These are phyloP conservation scores for Suhomyces pyralidae DNA, from an alignment of 805 yeast genomes.

Conservation along the genomic window DNA sequence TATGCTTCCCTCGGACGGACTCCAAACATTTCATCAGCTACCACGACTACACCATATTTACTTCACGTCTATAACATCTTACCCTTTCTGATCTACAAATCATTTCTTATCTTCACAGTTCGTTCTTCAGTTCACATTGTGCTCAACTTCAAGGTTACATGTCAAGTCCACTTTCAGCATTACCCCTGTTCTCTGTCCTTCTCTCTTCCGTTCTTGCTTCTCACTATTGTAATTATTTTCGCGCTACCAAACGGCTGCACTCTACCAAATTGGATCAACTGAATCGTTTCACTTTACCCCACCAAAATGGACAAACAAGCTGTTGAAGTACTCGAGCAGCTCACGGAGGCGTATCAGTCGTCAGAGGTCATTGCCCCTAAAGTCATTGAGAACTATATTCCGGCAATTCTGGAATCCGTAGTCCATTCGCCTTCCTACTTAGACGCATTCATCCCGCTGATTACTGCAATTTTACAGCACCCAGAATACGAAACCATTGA, in stretches of 20 bases:
- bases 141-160: too few relatives aligned
- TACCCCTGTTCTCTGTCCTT: too few relatives aligned
- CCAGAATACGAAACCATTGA: conserved; percentile 12
- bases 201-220: too few relatives aligned
- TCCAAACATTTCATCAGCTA: too few relatives aligned
- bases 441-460: conserved; percentile 1
- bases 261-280: neutral
- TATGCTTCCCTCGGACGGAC: too few relatives aligned
- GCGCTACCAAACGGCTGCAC: neutral
- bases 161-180: too few relatives aligned
- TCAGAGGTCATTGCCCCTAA: neutral
- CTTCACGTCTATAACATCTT: too few relatives aligned
- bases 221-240: too few relatives aligned
- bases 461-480: neutral
- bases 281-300: neutral
- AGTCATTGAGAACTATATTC: conserved; percentile 1
- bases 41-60: too few relatives aligned
- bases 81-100: neutral
- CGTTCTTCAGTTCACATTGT: too few relatives aligned
- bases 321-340: neutral
- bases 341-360: neutral
- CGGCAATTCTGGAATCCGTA: neutral
- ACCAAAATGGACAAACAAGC: neutral
- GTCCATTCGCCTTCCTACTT: neutral
- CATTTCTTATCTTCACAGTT: neutral